A percentile compares a stretch with the other conserved stretches of the same genome.
These are phyloP conservation scores for Metarhizium anisopliae DNA, from an alignment of 2,329 filamentous ascomycete genomes.

Conservation along the genomic window DNA sequence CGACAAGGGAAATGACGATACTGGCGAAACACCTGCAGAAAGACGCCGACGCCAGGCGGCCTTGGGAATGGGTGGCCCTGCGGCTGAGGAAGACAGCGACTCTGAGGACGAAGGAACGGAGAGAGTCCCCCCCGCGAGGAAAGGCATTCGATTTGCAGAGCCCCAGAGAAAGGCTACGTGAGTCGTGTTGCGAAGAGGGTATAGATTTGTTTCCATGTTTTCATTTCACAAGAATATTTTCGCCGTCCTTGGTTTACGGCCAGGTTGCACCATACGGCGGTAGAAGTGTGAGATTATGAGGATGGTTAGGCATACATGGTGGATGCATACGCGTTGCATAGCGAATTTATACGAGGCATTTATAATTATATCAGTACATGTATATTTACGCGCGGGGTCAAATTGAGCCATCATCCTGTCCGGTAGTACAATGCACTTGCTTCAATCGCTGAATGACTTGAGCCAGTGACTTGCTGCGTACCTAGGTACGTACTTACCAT, in stretches of 20 bases:
- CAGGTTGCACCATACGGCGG: neutral
- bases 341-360: neutral
- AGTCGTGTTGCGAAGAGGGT: neutral
- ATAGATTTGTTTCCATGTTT: neutral
- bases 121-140: slow-evolving; percentile 40
- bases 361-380: neutral
- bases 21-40: slow-evolving; percentile 65
- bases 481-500: too few species aligned
- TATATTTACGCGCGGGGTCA: neutral
- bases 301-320: neutral
- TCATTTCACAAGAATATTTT: neutral
- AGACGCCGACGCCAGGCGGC: slow-evolving; percentile 65
- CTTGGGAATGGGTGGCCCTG: slow-evolving; percentile 46
- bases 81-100: slow-evolving; percentile 41
- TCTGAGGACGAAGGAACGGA: slow-evolving; percentile 46
- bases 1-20: slow-evolving; percentile 14
- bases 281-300: too few species aligned
- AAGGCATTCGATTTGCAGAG: slow-evolving; percentile 56
- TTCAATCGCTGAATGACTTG: too few species aligned
- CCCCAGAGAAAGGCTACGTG: slow-evolving; percentile 13
- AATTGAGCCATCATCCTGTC: neutral
- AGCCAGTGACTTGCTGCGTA: too few species aligned
- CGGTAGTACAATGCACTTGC: neutral
- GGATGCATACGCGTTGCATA: neutral
- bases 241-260: neutral